A percentile compares a stretch with the other conserved stretches of the same genome.
These are phyloP conservation scores for Gossypium turneri DNA, from an alignment of 345 rosid species.

Conservation along the genomic window DNA sequence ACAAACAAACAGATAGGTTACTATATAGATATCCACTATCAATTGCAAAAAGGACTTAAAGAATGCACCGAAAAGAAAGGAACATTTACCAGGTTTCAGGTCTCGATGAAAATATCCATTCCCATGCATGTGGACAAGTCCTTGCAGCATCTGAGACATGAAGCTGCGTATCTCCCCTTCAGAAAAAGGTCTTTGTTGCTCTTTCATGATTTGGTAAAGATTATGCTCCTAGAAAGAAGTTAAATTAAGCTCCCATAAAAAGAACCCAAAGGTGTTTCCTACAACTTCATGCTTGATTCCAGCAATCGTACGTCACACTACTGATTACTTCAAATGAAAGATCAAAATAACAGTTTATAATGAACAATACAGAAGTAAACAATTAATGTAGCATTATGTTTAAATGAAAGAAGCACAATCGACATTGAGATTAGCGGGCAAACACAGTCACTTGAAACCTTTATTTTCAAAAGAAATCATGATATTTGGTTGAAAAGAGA, in stretches of 20 bases:
- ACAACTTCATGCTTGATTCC: not conserved
- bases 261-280: slow-evolving; percentile 17
- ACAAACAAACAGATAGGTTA: not conserved
- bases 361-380: not conserved
- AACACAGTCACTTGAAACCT: not conserved
- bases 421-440: not conserved
- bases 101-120: slow-evolving; percentile 87
- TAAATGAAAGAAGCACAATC: not conserved
- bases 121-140: slow-evolving; percentile 85
- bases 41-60: slow-evolving; percentile 37
- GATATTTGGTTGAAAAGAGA: not conserved
- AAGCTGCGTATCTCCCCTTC: slow-evolving; percentile 71
- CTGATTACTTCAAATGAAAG: slow-evolving; percentile 10
- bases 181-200: slow-evolving; percentile 54
- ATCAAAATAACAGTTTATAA: not conserved
- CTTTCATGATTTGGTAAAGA: slow-evolving; percentile 82
- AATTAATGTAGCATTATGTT: not conserved
- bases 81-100: slow-evolving; percentile 73
- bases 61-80: slow-evolving; percentile 18
- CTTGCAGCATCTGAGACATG: slow-evolving; percentile 84
- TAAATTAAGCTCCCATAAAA: slow-evolving; percentile 27
- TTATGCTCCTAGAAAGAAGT: slow-evolving; percentile 56
- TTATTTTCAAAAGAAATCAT: not conserved
- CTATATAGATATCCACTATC: slow-evolving; percentile 14
- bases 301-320: not conserved